phyloP scores from a whole-genome alignment of 2,329 filamentous ascomycete genomes.

The Cladosporium sp. region DNA sequence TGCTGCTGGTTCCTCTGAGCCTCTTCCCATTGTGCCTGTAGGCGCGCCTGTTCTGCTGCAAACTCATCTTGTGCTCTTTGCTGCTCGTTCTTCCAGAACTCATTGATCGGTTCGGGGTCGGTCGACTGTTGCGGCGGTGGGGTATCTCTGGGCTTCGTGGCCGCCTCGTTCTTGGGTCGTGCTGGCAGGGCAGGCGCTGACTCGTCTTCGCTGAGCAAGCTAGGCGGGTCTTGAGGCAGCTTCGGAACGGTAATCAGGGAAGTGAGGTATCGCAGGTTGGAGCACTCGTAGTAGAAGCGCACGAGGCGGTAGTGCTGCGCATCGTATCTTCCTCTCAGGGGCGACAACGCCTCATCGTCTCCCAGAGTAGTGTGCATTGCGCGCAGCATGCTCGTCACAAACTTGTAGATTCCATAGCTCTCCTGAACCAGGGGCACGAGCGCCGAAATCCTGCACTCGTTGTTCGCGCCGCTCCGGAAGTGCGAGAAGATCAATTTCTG shows the following conservation, averaged over 20 bases:
- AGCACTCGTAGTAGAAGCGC: conserved; percentile 99
- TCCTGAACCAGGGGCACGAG: conserved; percentile 92
- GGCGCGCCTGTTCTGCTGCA: conserved; percentile 83
- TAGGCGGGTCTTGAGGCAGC: conserved; percentile 89
- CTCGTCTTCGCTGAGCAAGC: conserved; percentile 73
- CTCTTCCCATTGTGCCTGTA: conserved; percentile 82
- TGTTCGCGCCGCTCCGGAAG: conserved; percentile 86
- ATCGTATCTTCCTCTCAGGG: conserved; percentile 83
- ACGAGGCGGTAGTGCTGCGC: conserved; percentile 95
- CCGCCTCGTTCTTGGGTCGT: conserved; percentile 61
- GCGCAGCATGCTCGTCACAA: conserved; percentile 97
- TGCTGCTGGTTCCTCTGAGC: conserved; percentile 78
- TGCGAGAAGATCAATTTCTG: conserved; percentile 98
- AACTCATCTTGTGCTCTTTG: conserved; percentile 90
- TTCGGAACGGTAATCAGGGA: conserved; percentile 96
- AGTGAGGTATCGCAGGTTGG: conserved; percentile 92
- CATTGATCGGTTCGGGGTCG: conserved; percentile 90
- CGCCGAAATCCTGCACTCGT: conserved; percentile 93
- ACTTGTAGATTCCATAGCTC: conserved; percentile 99
- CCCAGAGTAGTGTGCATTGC: conserved; percentile 92
- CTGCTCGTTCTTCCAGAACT: conserved; percentile 96
- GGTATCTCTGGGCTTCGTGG: conserved; percentile 67
- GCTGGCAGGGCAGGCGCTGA: conserved; percentile 77
- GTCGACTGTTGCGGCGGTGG: conserved; percentile 63
- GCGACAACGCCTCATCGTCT: conserved; percentile 87